Conservation (phyloP, 1,284 basidiomycete genomes). For the Ceratobasidium sp. region DNA sequence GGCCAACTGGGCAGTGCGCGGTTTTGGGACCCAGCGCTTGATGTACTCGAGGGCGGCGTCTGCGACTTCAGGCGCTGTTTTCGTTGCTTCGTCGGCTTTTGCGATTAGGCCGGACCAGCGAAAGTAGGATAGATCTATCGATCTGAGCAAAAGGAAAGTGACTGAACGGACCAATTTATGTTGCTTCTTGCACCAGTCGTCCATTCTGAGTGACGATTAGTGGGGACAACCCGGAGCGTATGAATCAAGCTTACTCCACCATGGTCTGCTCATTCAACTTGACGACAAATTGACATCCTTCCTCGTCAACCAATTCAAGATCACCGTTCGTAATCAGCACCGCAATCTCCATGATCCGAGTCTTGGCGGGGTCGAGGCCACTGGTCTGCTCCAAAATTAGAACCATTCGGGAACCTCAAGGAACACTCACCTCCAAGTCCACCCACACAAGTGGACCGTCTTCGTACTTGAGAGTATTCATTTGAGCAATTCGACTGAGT, state of each 20-base stretch:
- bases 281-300: conserved; percentile 76
- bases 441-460: conserved; percentile 86
- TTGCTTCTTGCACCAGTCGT: conserved; percentile 77
- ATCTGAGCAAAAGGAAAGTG: not conserved
- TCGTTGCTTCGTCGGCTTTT: conserved; percentile 71
- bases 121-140: not conserved
- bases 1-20: conserved; percentile 72
- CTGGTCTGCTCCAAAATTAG: conserved; percentile 66
- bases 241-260: conserved; percentile 62
- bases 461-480: conserved; percentile 53
- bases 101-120: conserved; percentile 75
- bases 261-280: conserved; percentile 69
- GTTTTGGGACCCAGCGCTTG: conserved; percentile 75
- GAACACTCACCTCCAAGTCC: conserved; percentile 69
- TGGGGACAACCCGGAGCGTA: not conserved
- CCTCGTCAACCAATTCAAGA: conserved; percentile 75
- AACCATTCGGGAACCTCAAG: not conserved
- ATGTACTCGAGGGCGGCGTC: conserved; percentile 72
- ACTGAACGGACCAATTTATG: conserved; percentile 67
- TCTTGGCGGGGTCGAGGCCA: conserved; percentile 68
- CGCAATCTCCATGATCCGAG: conserved; percentile 78
- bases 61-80: conserved; percentile 66
- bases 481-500: not conserved
- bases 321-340: conserved; percentile 86
- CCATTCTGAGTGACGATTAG: conserved; percentile 65